phyloP scores from a whole-genome alignment of 208 protist genomes.

The Naegleria lovaniensis region DNA sequence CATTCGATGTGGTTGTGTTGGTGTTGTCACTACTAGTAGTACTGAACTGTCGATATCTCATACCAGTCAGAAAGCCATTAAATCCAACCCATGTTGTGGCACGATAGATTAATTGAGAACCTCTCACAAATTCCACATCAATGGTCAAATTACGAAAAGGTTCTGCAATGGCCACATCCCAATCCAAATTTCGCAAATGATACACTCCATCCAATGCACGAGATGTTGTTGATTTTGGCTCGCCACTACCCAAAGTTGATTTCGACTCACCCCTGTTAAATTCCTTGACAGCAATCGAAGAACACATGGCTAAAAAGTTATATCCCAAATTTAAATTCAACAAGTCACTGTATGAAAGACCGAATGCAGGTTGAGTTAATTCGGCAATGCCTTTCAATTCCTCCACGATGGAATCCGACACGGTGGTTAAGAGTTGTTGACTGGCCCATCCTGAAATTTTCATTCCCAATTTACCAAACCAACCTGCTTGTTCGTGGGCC shows the following conservation, averaged over 20 bases:
- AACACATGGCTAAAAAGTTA: neutral
- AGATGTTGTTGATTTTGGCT: no score
- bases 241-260: no score
- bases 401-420: neutral
- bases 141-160: neutral
- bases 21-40: neutral
- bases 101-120: neutral
- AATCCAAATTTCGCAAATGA: constrained; percentile 2
- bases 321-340: constrained; percentile 19
- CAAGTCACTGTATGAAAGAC: neutral
- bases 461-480: neutral
- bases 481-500: neutral
- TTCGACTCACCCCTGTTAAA: neutral
- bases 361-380: neutral
- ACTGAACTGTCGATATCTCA: neutral
- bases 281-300: neutral
- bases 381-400: neutral
- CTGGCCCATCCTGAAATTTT: neutral
- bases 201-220: neutral
- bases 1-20: neutral
- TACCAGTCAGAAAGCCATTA: neutral
- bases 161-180: neutral
- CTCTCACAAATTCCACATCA: neutral
- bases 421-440: neutral
- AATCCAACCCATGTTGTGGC: neutral